Evolutionary conservation across 2,329 filamentous ascomycete species (phyloP).

Genomic region (Apiospora aurea): DNA sequence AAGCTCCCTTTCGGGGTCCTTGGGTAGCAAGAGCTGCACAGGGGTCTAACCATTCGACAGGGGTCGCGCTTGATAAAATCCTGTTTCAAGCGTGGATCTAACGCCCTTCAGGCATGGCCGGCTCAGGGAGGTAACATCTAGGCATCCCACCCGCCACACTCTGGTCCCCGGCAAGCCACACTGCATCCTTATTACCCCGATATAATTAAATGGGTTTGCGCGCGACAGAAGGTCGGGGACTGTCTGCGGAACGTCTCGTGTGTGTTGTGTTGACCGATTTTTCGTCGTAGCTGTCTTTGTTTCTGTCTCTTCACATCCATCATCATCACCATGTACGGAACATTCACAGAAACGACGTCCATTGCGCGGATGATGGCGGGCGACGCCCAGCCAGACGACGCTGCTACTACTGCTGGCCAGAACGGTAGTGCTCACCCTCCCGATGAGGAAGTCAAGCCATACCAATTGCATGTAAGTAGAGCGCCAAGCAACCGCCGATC

Average conservation of each 20-base stretch:
- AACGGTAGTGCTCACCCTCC: constrained; percentile 12
- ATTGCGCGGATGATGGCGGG: constrained; percentile 34
- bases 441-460: constrained; percentile 56
- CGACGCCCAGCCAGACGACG: constrained; percentile 35
- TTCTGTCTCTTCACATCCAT: constrained; percentile 1
- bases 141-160: constrained; percentile 30
- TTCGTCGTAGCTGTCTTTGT: background rate
- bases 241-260: constrained; percentile 28
- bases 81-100: constrained; percentile 17
- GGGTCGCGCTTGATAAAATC: background rate
- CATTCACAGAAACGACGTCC: constrained; percentile 1
- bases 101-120: background rate
- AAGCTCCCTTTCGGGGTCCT: background rate
- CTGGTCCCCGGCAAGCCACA: constrained; percentile 39
- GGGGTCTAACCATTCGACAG: background rate
- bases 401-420: constrained; percentile 35
- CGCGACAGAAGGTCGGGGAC: constrained; percentile 10
- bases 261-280: constrained; percentile 24
- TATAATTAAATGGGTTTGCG: constrained; percentile 32
- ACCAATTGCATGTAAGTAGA: constrained; percentile 62
- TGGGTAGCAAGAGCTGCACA: constrained; percentile 17
- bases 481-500: constrained; percentile 20
- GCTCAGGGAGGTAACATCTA: background rate
- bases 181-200: constrained; percentile 36
- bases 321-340: constrained; percentile 6